Conservation (phyloP, 2,329 filamentous ascomycete species). For the Beauveria caledonica region DNA sequence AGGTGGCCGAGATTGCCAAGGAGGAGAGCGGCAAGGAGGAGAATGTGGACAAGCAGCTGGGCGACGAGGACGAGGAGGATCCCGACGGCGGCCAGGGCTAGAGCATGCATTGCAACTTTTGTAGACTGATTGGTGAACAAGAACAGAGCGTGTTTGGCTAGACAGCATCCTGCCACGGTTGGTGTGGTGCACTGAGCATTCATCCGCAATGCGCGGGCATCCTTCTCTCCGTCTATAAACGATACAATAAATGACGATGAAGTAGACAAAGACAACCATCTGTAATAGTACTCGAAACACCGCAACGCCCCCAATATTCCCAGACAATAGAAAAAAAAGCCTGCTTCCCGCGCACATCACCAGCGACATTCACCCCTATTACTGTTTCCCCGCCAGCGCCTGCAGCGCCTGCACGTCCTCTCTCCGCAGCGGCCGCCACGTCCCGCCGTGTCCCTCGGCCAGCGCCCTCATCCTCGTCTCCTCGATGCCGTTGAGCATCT, state of each 20-base stretch:
- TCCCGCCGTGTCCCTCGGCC: slow-evolving; percentile 28
- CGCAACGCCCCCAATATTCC: not conserved
- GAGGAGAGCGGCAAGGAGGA: slow-evolving; percentile 31
- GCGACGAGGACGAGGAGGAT: slow-evolving; percentile 45
- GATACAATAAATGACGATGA: not conserved
- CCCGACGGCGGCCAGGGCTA: slow-evolving; percentile 39
- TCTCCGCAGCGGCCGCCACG: slow-evolving; percentile 25
- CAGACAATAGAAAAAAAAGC: not conserved
- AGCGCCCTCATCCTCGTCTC: slow-evolving; percentile 24
- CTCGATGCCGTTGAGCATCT: slow-evolving; percentile 28
- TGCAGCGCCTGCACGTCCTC: slow-evolving; percentile 7
- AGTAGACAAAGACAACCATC: not conserved
- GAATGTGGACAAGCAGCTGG: slow-evolving; percentile 39
- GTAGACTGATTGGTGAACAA: not conserved
- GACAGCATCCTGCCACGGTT: not conserved
- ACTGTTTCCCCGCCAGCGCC: not conserved
- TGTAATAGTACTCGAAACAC: not conserved
- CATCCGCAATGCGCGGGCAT: no score
- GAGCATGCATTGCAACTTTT: not conserved
- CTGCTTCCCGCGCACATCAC: no score
- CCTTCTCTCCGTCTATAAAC: no score
- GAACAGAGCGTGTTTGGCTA: not conserved
- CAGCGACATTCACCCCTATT: not conserved
- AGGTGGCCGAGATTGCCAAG: slow-evolving; percentile 41
- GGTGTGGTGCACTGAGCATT: no score